A percentile compares a stretch with the other conserved stretches of the same genome.
Conservation (phyloP, 768 basidiomycete genomes). For the Rhodotorula babjevae region DNA sequence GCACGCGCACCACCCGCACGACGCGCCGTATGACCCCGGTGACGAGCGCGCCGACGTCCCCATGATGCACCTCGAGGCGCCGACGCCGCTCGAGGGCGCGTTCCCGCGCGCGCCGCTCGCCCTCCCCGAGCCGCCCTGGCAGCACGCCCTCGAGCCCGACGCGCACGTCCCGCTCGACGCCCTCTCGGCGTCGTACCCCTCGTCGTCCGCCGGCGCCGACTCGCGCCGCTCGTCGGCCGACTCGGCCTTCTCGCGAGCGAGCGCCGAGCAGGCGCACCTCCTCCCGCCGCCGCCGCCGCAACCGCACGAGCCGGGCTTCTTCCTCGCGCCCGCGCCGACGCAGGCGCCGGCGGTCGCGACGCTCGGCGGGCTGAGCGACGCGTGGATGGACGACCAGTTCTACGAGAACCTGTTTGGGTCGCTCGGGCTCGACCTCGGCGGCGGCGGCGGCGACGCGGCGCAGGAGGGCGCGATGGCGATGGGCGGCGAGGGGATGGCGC, state of each 20-base stretch:
- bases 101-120: neutral
- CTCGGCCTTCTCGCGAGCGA: too few species aligned
- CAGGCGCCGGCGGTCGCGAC: too few species aligned
- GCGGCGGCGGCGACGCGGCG: neutral
- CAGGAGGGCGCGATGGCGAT: neutral
- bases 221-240: neutral
- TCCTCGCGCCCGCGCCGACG: too few species aligned
- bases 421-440: constrained; percentile 12
- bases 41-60: neutral
- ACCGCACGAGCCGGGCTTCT: too few species aligned
- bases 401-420: constrained; percentile 22
- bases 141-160: too few species aligned
- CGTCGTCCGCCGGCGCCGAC: too few species aligned
- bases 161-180: too few species aligned
- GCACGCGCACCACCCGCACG: too few species aligned
- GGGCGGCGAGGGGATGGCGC: constrained; percentile 1
- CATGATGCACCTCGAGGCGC: neutral
- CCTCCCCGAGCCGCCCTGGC: neutral
- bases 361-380: neutral
- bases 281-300: neutral
- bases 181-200: too few species aligned
- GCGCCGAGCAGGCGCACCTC: neutral
- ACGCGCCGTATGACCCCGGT: too few species aligned
- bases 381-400: constrained; percentile 24
- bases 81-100: neutral